phyloP scores from a whole-genome alignment of 2,329 filamentous ascomycete genomes.

The Pseudogymnoascus sp. region DNA sequence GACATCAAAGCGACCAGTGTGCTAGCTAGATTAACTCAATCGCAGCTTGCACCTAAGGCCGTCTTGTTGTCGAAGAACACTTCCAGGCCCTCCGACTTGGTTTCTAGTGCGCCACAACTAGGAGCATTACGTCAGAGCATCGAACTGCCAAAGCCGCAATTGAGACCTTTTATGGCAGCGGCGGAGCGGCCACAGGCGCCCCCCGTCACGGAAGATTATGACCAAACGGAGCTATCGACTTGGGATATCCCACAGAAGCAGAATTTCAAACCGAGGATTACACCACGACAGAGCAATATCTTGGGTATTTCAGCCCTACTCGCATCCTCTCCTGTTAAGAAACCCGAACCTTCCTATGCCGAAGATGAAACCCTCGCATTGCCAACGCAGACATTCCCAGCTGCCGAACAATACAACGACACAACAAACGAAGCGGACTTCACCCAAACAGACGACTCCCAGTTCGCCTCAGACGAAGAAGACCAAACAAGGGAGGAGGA shows the following conservation, averaged over 20 bases:
- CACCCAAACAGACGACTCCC: neutral
- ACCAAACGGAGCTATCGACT: neutral
- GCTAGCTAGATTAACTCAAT: neutral
- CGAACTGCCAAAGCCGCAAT: neutral
- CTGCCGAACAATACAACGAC: neutral
- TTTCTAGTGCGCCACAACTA: conserved; percentile 18
- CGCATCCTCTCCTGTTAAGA: conserved; percentile 20
- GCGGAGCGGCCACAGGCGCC: neutral
- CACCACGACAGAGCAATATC: conserved; percentile 16
- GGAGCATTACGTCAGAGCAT: conserved; percentile 1
- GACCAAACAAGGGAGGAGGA: neutral
- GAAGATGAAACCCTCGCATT: neutral
- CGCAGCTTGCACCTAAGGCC: conserved; percentile 10
- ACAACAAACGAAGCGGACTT: neutral
- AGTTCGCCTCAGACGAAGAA: neutral
- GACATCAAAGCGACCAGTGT: neutral
- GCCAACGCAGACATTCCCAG: neutral
- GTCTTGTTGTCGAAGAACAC: conserved; percentile 10
- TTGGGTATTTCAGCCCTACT: conserved; percentile 23
- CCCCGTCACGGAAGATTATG: neutral
- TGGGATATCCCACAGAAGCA: conserved; percentile 26
- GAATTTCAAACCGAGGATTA: conserved; percentile 23
- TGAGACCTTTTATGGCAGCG: neutral
- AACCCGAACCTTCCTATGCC: neutral
- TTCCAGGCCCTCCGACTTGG: conserved; percentile 9